These are phyloP conservation scores for Nitzschia sp. DNA, from an alignment of 108 stramenopile species.

Conservation along the genomic window DNA sequence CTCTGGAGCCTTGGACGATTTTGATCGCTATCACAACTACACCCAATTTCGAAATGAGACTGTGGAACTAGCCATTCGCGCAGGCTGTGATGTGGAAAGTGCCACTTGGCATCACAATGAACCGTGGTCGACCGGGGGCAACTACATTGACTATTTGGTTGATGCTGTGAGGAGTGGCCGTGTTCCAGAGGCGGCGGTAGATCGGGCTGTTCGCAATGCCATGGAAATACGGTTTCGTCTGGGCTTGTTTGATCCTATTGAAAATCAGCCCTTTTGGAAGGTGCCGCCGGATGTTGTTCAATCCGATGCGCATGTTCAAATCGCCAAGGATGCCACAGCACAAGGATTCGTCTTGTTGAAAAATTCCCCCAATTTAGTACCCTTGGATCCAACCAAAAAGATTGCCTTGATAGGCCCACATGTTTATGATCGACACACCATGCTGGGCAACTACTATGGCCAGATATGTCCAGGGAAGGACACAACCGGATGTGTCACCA, in stretches of 20 bases:
- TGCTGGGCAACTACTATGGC: constrained; percentile 39
- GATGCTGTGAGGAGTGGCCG: constrained; percentile 21
- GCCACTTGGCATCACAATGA: constrained; percentile 11
- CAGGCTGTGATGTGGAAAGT: constrained; percentile 42
- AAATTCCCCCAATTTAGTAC: constrained; percentile 23
- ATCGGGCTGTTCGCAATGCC: constrained; percentile 25
- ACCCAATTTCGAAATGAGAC: constrained; percentile 16
- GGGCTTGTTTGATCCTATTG: constrained; percentile 37
- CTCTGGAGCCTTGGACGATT: constrained; percentile 48
- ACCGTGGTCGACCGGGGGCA: constrained; percentile 2
- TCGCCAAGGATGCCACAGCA: constrained; percentile 36
- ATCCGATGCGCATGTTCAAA: constrained; percentile 7
- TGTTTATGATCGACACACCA: constrained; percentile 16
- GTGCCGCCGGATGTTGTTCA: constrained; percentile 5
- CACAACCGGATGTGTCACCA: neutral
- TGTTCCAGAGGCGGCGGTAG: constrained; percentile 26
- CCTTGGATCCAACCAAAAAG: constrained; percentile 8
- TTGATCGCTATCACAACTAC: constrained; percentile 23
- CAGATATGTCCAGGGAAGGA: neutral
- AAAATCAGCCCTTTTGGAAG: constrained; percentile 12
- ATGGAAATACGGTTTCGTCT: constrained; percentile 26
- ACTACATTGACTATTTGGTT: constrained; percentile 7
- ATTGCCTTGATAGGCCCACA: constrained; percentile 41
- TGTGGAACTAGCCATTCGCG: constrained; percentile 20
- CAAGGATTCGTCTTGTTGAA: constrained; percentile 41